Evolutionary conservation across 345 rosid genomes (phyloP), one percentile per base, ranked within the genome.

Genomic region (Sonneratia alba): DNA sequence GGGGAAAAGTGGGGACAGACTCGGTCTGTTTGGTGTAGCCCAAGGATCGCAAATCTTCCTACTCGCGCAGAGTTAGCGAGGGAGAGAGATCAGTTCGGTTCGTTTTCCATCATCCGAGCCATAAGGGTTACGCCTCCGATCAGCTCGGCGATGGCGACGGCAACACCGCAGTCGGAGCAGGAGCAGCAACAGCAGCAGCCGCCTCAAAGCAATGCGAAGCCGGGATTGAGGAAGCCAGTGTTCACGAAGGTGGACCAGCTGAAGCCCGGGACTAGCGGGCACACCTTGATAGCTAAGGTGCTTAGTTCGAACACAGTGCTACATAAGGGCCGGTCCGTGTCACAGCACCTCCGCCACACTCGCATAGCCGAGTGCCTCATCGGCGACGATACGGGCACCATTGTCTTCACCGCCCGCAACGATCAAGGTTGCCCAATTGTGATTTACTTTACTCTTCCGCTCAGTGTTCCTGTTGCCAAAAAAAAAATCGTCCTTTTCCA

Each of bases 361-460:
- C 77, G 80, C 48, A 75, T 82, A 70, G 83, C 88, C 8, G 86
- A 85, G 77, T 85, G 86, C 66, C 78, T 85, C n/a, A 24, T 85
- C 22, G 88, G 88, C 40, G 88, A 85, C 42, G 86, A 82, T 72
- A 82, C 83, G 6, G 86, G 83, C 21, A 66, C 76, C 67, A 61
- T 82, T 65, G 12, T 85, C 63, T 82, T 85, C 76, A 77, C 84
- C 22, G 83, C 86, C 36, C 73, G 88, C 11, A 82, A 85, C 61
- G 78, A 80, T 53, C 84, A 83, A 80, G 86, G 86, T 82, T 48
- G 11, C 34, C 24, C 47, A 19, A 22, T 15, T 66, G 16, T 8
- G 3, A 5, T 36, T 22, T 71, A n/a, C 10, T 27, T 65, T 22
- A 11, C 36, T 19, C 13, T 66, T 13, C 53, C 51, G 0, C 15